Base-by-base conservation (phyloP, 148 eudicot genomes). In the Spergularia marina region DNA sequence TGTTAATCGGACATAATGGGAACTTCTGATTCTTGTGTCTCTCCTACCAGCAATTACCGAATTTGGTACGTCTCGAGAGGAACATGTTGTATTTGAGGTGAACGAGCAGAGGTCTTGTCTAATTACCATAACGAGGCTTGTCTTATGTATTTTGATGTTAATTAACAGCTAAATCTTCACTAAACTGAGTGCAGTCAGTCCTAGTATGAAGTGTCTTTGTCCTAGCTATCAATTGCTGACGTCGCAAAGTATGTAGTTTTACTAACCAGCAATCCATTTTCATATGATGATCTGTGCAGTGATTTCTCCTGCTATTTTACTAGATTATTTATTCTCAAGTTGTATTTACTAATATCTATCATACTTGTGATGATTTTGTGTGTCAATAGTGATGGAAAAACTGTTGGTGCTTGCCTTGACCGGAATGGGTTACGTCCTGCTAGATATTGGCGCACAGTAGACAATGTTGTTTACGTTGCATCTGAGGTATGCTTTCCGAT, bases 371-470 rank as follows among this genome's bases (percentile, higher is more conserved):
- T 59, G 41, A 52, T 76, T 36, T 12, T 61, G 30, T 75, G 65
- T 68, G 18, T 75, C 23, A 63, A 63, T 83, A 95, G 99, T 80
- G 99, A 95, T 78, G 99, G 99, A 73, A 95, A 95, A 84, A 95
- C 98, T 73, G 99, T 95, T 72, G 99, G 99, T 81, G 99, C 99
- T 84, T 88, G 91, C 81, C 94, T 95, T 76, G 99, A 95, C 77
- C 91, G 99, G 9, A 95, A 95, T 78, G 99, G 99, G 74, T 90
- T 95, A 82, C 99, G 99, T 39, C 99, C 99, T 81, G 99, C 99
- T 67, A 92, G 99, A 87, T 95, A 95, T 76, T 95, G 99, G 99
- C 92, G 97, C 61, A 95, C 99, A 53, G 75, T 67, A 62, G 99
- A 95, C 86, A 92, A 95, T 82, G 87, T 91, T 34, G 98, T 95